A percentile compares a stretch with the other conserved stretches of the same genome.
These are phyloP conservation scores for Pholiota adiposa DNA, from an alignment of 1,284 basidiomycete genomes.

Conservation along the genomic window DNA sequence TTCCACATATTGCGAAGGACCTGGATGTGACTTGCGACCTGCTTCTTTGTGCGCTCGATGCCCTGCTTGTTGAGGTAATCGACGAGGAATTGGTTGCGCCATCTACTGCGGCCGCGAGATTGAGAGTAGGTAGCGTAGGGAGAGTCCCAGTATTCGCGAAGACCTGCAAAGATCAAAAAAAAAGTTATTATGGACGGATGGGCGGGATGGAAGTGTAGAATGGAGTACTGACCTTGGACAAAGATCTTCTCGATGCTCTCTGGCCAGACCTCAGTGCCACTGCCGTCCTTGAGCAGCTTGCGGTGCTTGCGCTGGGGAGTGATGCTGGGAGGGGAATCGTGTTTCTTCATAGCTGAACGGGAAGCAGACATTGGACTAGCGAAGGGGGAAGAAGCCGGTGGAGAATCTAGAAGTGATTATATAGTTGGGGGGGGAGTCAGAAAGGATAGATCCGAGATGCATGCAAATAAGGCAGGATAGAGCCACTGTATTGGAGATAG, in stretches of 20 bases:
- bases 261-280: conserved; percentile 77
- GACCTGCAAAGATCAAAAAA: conserved; percentile 51
- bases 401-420: conserved; percentile 34
- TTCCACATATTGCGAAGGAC: conserved; percentile 87
- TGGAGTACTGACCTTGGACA: conserved; percentile 59
- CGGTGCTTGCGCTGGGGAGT: conserved; percentile 81
- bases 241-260: conserved; percentile 74
- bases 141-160: conserved; percentile 76
- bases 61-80: conserved; percentile 71
- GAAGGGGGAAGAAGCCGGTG: conserved; percentile 29
- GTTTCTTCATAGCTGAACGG: conserved; percentile 35
- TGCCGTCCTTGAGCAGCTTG: conserved; percentile 81
- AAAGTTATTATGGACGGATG: conserved; percentile 12
- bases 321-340: conserved; percentile 44
- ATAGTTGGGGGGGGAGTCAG: conserved; percentile 28
- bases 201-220: conserved; percentile 5
- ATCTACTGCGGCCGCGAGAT: conserved; percentile 74
- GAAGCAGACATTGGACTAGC: conserved; percentile 27
- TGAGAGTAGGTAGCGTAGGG: conserved; percentile 79
- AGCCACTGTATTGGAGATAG: conserved; percentile 37
- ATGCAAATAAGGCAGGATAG: conserved; percentile 31
- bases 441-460: conserved; percentile 38
- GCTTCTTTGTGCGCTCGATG: conserved; percentile 76
- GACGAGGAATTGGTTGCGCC: conserved; percentile 83
- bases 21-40: conserved; percentile 84